These are phyloP conservation scores for Talaromyces liani DNA, from an alignment of 495 filamentous ascomycete species.

Conservation along the genomic window DNA sequence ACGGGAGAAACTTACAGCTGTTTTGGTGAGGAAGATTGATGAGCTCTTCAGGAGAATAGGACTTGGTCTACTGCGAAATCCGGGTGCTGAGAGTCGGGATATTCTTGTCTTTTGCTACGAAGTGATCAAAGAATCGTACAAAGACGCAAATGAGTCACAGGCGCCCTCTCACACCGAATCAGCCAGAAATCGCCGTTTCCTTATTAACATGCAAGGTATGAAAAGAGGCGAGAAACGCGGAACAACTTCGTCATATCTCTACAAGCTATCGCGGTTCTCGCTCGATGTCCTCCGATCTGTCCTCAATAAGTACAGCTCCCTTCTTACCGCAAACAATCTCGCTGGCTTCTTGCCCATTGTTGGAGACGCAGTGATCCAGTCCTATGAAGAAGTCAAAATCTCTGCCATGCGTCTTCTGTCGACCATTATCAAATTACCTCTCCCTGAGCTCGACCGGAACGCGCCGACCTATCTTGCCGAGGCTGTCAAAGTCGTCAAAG, in stretches of 20 bases:
- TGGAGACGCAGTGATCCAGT: slow-evolving; percentile 73
- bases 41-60: slow-evolving; percentile 79
- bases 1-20: slow-evolving; percentile 71
- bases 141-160: slow-evolving; percentile 28
- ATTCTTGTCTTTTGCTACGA: slow-evolving; percentile 90
- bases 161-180: slow-evolving; percentile 39
- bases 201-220: slow-evolving; percentile 65
- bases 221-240: slow-evolving; percentile 54
- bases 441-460: slow-evolving; percentile 61
- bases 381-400: slow-evolving; percentile 84
- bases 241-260: slow-evolving; percentile 64
- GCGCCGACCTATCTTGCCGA: slow-evolving; percentile 73
- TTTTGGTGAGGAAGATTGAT: slow-evolving; percentile 79
- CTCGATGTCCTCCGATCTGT: slow-evolving; percentile 77
- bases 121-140: slow-evolving; percentile 79
- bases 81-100: slow-evolving; percentile 63
- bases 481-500: slow-evolving; percentile 71
- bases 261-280: slow-evolving; percentile 80
- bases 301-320: slow-evolving; percentile 68
- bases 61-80: slow-evolving; percentile 73
- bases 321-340: slow-evolving; percentile 72
- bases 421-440: slow-evolving; percentile 75
- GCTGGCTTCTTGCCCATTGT: slow-evolving; percentile 80
- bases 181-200: slow-evolving; percentile 59
- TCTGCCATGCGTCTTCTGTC: slow-evolving; percentile 76